Evolutionary conservation across 176 grass and related monocot species (phyloP), one percentile per base, ranked within the genome.

Genomic region (Ampelocalamus luodianensis): DNA sequence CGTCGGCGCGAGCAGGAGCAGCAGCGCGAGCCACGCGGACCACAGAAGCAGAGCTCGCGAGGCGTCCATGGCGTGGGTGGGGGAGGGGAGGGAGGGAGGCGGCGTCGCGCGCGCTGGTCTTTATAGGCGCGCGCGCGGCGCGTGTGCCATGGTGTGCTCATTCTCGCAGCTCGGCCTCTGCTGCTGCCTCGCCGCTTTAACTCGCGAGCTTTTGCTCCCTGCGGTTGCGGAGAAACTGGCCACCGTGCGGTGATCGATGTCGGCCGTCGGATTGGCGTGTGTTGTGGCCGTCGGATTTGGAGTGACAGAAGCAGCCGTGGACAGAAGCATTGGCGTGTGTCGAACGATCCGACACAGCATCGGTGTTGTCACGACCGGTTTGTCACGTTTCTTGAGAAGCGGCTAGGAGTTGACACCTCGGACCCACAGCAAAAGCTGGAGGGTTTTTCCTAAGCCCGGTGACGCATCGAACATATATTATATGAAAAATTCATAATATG

Each of bases 131-230:
- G 20, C 5, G 16, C 10, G 38, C n/a, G 68, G 38, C n/a, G 68
- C 24, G 64, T 0, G 43, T 40, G 69, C 36, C 69, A 87, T 62
- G 10, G 71, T 82, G 86, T 82, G 85, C 78, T 82, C 85, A 81
- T 63, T 29, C 24, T 32, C 37, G 11, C 81, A 24, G 18, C 23
- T 6, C 45, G 3, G 39, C 26, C 20, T 0, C 69, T 18, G 64
- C 65, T 71, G 45, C 38, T 2, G 22, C 64, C 10, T 34, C 32
- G 32, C 46, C 34, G 49, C 65, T 64, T 44, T 11, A 5, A 10
- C 17, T 20, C 1, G 50, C 16, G 1, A 20, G 37, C 3, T 12
- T 4, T 3, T 48, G 5, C 5, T 17, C 50, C 49, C 50, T 53
- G 69, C 42, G 42, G n/a, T 3, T 27, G 46, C 0, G 24, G 5